phyloP scores from a whole-genome alignment of 148 eudicot species.

The Amaranthus palmeri region DNA sequence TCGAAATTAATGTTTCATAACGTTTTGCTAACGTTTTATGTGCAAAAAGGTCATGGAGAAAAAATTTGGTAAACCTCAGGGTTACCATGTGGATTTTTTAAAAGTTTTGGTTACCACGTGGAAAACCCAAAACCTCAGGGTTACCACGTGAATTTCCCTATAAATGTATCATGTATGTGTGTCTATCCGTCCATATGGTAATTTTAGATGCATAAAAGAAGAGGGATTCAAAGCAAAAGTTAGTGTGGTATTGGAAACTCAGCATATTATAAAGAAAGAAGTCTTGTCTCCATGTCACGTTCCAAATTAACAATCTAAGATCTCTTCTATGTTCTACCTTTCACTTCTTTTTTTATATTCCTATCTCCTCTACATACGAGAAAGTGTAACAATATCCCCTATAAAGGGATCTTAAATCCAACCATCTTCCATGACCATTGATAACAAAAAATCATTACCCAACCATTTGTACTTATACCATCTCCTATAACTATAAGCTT shows the following conservation, averaged over 20 bases:
- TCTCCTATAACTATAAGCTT: too few relatives aligned
- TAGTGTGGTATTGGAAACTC: constrained; percentile 1
- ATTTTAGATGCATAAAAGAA: constrained; percentile 17
- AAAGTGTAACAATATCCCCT: constrained; percentile 40
- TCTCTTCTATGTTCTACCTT: neutral
- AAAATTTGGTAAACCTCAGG: too few relatives aligned
- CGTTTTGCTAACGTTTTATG: too few relatives aligned
- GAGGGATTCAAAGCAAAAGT: constrained; percentile 19
- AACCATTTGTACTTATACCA: neutral
- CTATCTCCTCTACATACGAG: constrained; percentile 29
- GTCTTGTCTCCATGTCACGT: constrained; percentile 16
- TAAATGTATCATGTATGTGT: too few relatives aligned
- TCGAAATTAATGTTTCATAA: too few relatives aligned
- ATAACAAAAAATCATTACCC: constrained; percentile 14
- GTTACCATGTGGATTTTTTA: too few relatives aligned
- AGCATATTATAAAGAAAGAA: constrained; percentile 14
- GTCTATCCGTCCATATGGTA: neutral
- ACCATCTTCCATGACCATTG: constrained; percentile 17
- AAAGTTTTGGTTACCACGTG: too few relatives aligned
- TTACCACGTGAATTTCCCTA: too few relatives aligned
- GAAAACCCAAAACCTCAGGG: too few relatives aligned
- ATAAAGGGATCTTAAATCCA: constrained; percentile 35
- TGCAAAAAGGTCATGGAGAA: too few relatives aligned
- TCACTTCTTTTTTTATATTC: neutral
- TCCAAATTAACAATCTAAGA: constrained; percentile 3